These are phyloP conservation scores for Chimonanthus salicifolius DNA, from an alignment of 164 flowering plant species.

Conservation along the genomic window DNA sequence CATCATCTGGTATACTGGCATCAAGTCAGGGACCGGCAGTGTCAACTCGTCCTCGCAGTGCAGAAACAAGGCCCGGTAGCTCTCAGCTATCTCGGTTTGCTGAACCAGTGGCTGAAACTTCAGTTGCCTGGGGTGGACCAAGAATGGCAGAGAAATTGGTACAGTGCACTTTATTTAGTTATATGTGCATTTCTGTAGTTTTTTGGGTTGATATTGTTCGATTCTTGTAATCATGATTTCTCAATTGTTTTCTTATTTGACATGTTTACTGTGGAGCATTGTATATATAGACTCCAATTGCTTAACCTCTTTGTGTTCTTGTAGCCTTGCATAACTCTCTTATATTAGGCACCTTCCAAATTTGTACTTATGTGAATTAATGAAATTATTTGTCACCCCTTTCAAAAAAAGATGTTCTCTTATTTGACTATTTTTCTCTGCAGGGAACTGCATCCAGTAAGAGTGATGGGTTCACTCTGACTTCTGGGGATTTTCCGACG, in stretches of 20 bases:
- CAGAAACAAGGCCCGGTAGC: constrained; percentile 90
- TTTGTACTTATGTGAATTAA: no score
- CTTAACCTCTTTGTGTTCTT: no score
- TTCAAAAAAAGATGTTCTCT: not conserved
- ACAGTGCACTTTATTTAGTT: constrained; percentile 9
- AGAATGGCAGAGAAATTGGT: constrained; percentile 69
- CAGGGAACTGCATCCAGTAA: constrained; percentile 53
- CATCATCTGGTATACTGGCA: constrained; percentile 74
- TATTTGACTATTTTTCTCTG: constrained; percentile 8
- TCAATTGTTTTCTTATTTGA: not conserved
- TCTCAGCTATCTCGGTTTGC: constrained; percentile 96
- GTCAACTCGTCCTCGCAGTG: constrained; percentile 84
- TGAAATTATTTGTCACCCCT: no score
- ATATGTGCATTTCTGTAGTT: not conserved
- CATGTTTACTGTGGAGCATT: no score
- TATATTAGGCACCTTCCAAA: no score
- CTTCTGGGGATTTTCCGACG: constrained; percentile 92
- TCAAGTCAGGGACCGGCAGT: constrained; percentile 52
- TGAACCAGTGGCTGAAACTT: constrained; percentile 56
- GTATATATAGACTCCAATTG: no score
- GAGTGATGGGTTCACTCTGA: constrained; percentile 55
- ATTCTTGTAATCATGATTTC: not conserved
- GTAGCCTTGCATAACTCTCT: no score
- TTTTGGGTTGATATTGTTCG: not conserved
- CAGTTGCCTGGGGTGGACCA: constrained; percentile 57